Evolutionary conservation across 1,284 basidiomycete species (phyloP).

Genomic region (Ustilago sp.): DNA sequence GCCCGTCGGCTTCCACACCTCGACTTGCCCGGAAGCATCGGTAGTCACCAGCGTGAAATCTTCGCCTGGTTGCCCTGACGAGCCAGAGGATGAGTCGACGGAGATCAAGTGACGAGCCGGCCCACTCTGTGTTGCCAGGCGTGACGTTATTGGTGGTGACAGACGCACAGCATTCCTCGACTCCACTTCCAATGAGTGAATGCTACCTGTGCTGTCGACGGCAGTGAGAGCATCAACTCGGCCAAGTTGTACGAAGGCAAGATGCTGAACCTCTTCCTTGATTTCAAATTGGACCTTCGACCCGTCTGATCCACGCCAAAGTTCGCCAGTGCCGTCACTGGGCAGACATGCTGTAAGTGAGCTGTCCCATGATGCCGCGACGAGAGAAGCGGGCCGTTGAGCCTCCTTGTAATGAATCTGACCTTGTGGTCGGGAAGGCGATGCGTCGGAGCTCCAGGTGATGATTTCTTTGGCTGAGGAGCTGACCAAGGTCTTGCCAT

Average conservation of each 20-base stretch:
- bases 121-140: background rate
- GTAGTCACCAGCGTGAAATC: constrained; percentile 16
- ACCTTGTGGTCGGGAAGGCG: background rate
- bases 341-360: constrained; percentile 7
- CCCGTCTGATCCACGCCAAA: constrained; percentile 11
- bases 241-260: constrained; percentile 9
- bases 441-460: constrained; percentile 19
- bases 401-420: constrained; percentile 15
- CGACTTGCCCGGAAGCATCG: constrained; percentile 16
- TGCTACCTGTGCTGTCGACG: constrained; percentile 3
- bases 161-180: constrained; percentile 6
- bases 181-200: constrained; percentile 17
- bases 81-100: constrained; percentile 2
- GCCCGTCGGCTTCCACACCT: constrained; percentile 1
- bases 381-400: background rate
- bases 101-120: constrained; percentile 10
- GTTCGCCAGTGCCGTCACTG: constrained; percentile 9
- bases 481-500: constrained; percentile 31
- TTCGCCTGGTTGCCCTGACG: background rate
- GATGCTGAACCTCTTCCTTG: constrained; percentile 10
- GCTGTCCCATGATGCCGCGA: constrained; percentile 19
- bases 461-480: constrained; percentile 32
- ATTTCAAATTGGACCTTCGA: constrained; percentile 10
- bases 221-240: constrained; percentile 12
- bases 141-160: background rate